Conservation (phyloP, 148 eudicot species). For the Camellia lanceoleosa region DNA sequence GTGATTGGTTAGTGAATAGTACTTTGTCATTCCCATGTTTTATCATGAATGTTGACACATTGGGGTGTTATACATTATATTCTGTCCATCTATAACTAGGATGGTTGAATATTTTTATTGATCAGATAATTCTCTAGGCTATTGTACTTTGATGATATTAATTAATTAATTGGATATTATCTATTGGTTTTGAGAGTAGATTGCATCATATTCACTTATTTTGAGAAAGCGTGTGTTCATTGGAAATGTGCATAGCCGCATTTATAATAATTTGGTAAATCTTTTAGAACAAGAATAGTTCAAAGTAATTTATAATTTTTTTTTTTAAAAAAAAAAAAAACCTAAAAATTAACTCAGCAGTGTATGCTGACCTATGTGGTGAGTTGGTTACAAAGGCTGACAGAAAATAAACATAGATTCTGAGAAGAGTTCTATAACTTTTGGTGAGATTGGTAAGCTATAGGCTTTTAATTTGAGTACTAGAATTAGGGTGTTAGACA, state of each 20-base stretch:
- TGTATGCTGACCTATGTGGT: neutral
- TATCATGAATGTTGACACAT: neutral
- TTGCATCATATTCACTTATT: neutral
- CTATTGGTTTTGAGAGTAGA: neutral
- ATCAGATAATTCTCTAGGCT: neutral
- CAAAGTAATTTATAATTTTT: neutral
- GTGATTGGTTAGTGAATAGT: neutral
- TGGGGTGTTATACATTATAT: neutral
- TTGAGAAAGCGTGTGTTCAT: slow-evolving; percentile 3
- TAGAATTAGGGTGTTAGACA: neutral
- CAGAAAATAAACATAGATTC: neutral
- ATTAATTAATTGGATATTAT: neutral
- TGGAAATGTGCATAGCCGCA: neutral
- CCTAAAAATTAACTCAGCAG: neutral
- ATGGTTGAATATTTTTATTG: neutral
- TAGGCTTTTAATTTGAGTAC: neutral
- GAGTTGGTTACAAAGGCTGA: neutral
- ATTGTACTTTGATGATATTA: neutral
- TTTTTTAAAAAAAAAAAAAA: neutral
- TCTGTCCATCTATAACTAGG: neutral
- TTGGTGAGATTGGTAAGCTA: neutral
- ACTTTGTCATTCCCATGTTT: slow-evolving; percentile 6
- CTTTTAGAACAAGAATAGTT: neutral
- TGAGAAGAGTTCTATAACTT: neutral
- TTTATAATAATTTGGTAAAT: neutral